These are phyloP conservation scores for Moricandia moricandioides DNA, from an alignment of 345 rosid genomes.

Conservation along the genomic window DNA sequence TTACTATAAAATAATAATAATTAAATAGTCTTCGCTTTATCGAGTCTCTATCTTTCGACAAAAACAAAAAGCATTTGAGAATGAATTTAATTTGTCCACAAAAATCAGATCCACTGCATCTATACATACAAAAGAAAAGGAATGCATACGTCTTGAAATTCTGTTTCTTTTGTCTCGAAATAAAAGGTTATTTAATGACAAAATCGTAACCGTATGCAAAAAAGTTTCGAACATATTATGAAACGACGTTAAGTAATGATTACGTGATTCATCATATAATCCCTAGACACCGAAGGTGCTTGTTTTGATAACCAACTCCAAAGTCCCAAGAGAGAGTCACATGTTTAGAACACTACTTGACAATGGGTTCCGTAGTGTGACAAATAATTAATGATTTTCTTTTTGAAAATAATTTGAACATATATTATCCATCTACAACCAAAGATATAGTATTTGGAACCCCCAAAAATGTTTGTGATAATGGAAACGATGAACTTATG, in stretches of 20 bases:
- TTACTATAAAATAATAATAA: constrained; percentile 5
- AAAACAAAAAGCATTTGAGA: constrained; percentile 28
- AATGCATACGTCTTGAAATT: constrained; percentile 25
- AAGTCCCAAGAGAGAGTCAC: constrained; percentile 4
- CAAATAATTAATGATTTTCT: neutral
- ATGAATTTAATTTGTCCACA: constrained; percentile 13
- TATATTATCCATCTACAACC: neutral
- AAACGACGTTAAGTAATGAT: constrained; percentile 18
- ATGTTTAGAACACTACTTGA: constrained; percentile 7
- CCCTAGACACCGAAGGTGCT: constrained; percentile 23
- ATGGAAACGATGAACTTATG: neutral
- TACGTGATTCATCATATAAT: constrained; percentile 29
- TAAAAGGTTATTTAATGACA: neutral
- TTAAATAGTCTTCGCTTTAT: constrained; percentile 4
- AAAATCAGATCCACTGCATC: constrained; percentile 30
- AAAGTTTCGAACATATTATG: neutral
- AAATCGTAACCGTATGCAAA: constrained; percentile 1
- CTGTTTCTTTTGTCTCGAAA: neutral
- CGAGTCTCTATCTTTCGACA: constrained; percentile 22
- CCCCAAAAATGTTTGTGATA: neutral
- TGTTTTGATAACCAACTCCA: constrained; percentile 10
- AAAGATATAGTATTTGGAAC: neutral
- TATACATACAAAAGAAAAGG: constrained; percentile 10
- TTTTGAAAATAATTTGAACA: neutral
- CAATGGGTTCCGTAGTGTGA: neutral